Percentiles rank a stretch among this genome's conserved stretches.
phyloP scores from a whole-genome alignment of 148 eudicot species.

The Vaccinium myrtillus region DNA sequence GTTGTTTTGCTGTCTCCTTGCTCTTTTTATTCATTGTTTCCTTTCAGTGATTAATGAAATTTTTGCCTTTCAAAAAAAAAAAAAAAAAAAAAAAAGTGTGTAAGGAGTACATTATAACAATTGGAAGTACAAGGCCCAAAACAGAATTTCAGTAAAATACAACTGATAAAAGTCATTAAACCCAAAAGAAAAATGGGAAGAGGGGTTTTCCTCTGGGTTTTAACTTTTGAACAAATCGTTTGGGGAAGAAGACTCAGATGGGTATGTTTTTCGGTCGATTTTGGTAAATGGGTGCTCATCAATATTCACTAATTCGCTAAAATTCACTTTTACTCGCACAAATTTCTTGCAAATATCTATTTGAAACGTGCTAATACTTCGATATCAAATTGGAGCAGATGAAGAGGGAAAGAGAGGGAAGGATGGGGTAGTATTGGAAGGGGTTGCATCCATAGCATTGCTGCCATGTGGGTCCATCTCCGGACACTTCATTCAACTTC shows the following conservation, averaged over 20 bases:
- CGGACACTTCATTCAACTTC: constrained; percentile 91
- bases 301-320: neutral
- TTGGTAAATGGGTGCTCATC: neutral
- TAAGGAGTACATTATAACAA: neutral
- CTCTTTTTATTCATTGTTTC: too few species aligned
- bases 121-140: neutral
- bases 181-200: neutral
- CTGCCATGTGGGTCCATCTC: constrained; percentile 82
- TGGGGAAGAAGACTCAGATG: constrained; percentile 6
- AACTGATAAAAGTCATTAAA: neutral
- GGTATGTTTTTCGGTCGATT: constrained; percentile 1
- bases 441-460: constrained; percentile 87
- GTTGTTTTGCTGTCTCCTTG: too few species aligned
- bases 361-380: neutral
- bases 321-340: neutral
- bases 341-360: neutral
- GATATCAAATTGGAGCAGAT: neutral
- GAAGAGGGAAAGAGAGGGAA: constrained; percentile 14
- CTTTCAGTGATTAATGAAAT: too few species aligned
- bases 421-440: constrained; percentile 57
- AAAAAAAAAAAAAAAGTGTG: too few species aligned
- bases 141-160: neutral
- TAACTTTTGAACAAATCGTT: neutral
- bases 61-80: too few species aligned
- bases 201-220: neutral